These are phyloP conservation scores for Cucumis sativus DNA, from an alignment of 306 rosid genomes.

Conservation along the genomic window Cucumber_9930_V3 NC_026659.2:25034501-25035000, in stretches of 20 bases:
- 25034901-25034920: conserved; percentile 1
- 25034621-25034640: neutral
- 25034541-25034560: neutral
- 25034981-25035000: conserved; percentile 19
- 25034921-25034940: conserved; percentile 15
- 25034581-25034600: neutral
- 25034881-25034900: neutral
- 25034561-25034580: neutral
- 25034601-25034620: neutral
- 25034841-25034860: conserved; percentile 13
- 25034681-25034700: neutral
- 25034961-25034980: conserved; percentile 26
- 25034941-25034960: conserved; percentile 41
- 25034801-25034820: conserved; percentile 13
- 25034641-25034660: neutral
- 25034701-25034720: neutral
- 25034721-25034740: neutral
- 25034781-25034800: conserved; percentile 37
- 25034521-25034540: neutral
- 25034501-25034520: neutral
- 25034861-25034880: neutral
- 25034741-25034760: neutral
- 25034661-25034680: neutral
- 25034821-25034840: conserved; percentile 5
- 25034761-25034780: neutral